phyloP scores from a whole-genome alignment of 2,329 filamentous ascomycete species.

The Penicillium sp. region DNA sequence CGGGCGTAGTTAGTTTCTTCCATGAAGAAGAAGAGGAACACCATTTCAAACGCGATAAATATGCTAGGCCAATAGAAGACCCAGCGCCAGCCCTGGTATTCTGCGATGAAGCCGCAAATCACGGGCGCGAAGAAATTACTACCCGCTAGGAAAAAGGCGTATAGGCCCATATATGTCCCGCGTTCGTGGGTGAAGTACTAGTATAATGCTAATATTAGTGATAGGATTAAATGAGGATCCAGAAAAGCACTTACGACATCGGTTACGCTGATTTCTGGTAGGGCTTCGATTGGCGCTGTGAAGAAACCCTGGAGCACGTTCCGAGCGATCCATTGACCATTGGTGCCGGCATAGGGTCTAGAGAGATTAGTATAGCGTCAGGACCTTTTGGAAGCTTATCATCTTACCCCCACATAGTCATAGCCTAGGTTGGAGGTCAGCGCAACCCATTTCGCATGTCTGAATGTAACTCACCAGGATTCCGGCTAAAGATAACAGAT shows the following conservation, averaged over 20 bases:
- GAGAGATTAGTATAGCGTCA: not conserved
- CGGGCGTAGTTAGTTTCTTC: constrained; percentile 59
- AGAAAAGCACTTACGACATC: constrained; percentile 43
- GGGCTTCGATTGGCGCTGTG: constrained; percentile 46
- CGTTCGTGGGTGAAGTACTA: constrained; percentile 49
- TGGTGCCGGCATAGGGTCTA: constrained; percentile 37
- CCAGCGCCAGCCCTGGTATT: constrained; percentile 54
- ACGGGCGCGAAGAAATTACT: constrained; percentile 52
- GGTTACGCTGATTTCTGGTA: constrained; percentile 46
- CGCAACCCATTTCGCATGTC: constrained; percentile 1
- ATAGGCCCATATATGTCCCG: constrained; percentile 46
- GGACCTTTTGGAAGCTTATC: not conserved
- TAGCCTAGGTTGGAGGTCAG: constrained; percentile 23
- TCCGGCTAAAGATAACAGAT: constrained; percentile 38
- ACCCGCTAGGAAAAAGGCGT: constrained; percentile 46
- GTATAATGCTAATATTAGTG: not conserved
- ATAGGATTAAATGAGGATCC: not conserved
- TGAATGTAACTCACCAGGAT: constrained; percentile 31
- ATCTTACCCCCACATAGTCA: constrained; percentile 39
- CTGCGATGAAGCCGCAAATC: constrained; percentile 52
- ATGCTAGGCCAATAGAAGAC: constrained; percentile 58
- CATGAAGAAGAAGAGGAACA: constrained; percentile 59
- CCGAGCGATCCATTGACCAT: constrained; percentile 46
- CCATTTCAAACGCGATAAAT: constrained; percentile 49
- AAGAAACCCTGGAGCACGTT: constrained; percentile 45